phyloP scores from a whole-genome alignment of 169 alveolate genomes.

The Plasmodium yoelii region DNA sequence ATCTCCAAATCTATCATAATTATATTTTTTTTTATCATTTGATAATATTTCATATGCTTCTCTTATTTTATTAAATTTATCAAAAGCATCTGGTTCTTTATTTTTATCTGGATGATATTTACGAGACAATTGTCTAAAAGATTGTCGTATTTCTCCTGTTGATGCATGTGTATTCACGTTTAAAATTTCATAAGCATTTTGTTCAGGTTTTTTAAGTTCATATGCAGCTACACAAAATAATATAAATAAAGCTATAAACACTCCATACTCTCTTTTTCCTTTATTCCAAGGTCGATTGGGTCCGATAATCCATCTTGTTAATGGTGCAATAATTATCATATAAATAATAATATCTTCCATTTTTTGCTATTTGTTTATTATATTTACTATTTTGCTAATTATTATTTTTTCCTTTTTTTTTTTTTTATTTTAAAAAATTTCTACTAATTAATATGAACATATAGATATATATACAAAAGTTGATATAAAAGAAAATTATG shows the following conservation, averaged over 20 bases:
- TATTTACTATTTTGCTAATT: too few relatives aligned
- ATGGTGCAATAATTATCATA: slow-evolving; percentile 72
- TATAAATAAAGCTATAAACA: slow-evolving; percentile 39
- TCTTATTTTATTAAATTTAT: slow-evolving; percentile 90
- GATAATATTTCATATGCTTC: slow-evolving; percentile 94
- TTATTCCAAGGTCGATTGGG: slow-evolving; percentile 63
- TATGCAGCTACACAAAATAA: slow-evolving; percentile 65
- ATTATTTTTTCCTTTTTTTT: too few relatives aligned
- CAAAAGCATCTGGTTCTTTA: slow-evolving; percentile 88
- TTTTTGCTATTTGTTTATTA: not conserved
- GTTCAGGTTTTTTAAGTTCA: slow-evolving; percentile 60
- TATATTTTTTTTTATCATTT: slow-evolving; percentile 90
- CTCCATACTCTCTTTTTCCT: slow-evolving; percentile 72
- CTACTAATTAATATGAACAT: too few relatives aligned
- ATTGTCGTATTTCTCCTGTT: slow-evolving; percentile 53
- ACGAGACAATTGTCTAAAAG: slow-evolving; percentile 78
- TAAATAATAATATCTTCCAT: slow-evolving; percentile 74
- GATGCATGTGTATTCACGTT: slow-evolving; percentile 32
- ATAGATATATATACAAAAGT: too few relatives aligned
- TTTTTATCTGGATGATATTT: slow-evolving; percentile 94
- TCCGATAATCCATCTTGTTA: slow-evolving; percentile 74
- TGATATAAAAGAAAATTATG: too few relatives aligned
- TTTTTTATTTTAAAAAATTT: too few relatives aligned
- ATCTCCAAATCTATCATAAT: slow-evolving; percentile 93
- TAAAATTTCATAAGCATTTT: slow-evolving; percentile 62